phyloP scores from a whole-genome alignment of 2,329 filamentous ascomycete genomes.

The Xylariomycetidae sp. region DNA sequence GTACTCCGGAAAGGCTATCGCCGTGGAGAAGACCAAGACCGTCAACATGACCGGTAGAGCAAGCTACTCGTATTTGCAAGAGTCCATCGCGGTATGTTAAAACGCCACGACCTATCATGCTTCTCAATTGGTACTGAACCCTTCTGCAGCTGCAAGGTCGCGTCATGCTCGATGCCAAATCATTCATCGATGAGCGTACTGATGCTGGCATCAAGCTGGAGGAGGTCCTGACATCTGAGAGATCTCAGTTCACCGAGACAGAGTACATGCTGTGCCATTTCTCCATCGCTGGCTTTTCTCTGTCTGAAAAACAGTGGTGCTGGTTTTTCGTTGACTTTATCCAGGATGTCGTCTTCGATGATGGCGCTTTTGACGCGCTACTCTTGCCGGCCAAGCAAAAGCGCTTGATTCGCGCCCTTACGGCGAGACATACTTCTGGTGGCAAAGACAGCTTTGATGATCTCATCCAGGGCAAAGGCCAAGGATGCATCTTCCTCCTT shows the following conservation, averaged over 20 bases:
- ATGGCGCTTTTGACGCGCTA: conserved; percentile 9
- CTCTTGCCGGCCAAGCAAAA: conserved; percentile 7
- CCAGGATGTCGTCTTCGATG: conserved; percentile 6
- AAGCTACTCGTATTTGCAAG: conserved; percentile 1
- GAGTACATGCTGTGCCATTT: conserved; percentile 6
- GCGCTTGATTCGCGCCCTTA: conserved; percentile 9
- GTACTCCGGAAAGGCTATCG: conserved; percentile 3
- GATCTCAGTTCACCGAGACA: background rate
- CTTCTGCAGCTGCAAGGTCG: conserved; percentile 3
- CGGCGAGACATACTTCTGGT: conserved; percentile 6
- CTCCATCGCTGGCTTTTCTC: conserved; percentile 5
- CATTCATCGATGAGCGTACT: conserved; percentile 6
- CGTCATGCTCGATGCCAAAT: conserved; percentile 5
- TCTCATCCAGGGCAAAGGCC: conserved; percentile 8
- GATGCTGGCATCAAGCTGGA: conserved; percentile 4
- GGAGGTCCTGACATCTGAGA: background rate
- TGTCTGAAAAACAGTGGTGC: conserved; percentile 7
- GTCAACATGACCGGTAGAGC: conserved; percentile 2
- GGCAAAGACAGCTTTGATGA: conserved; percentile 4
- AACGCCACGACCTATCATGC: background rate
- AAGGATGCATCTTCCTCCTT: conserved; percentile 9
- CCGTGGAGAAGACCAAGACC: conserved; percentile 4
- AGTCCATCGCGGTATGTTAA: conserved; percentile 2
- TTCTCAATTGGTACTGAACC: background rate
- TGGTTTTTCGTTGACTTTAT: conserved; percentile 8